Conservation (phyloP, 2,329 filamentous ascomycete genomes). For the Tolypocladium paradoxum region DNA sequence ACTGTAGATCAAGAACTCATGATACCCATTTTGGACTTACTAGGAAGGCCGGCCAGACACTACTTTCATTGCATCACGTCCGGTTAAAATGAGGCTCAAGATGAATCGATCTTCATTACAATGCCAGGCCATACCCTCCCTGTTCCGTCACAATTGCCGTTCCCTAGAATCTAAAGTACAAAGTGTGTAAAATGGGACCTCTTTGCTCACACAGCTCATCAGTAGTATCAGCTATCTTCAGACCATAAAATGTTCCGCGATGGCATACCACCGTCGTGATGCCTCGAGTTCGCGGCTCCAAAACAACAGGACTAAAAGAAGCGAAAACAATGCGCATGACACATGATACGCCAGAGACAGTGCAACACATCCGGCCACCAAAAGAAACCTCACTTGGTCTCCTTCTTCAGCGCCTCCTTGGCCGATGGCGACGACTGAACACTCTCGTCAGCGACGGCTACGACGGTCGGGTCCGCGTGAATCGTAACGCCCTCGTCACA, state of each 20-base stretch:
- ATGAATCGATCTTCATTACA: constrained; percentile 12
- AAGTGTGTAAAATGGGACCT: constrained; percentile 22
- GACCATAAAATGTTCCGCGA: constrained; percentile 25
- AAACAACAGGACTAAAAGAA: constrained; percentile 4
- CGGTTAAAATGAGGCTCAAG: not conserved
- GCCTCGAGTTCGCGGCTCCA: constrained; percentile 10
- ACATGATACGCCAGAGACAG: constrained; percentile 3
- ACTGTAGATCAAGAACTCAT: constrained; percentile 12
- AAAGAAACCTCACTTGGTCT: constrained; percentile 6
- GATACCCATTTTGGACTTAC: constrained; percentile 9
- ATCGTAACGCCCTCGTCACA: constrained; percentile 45
- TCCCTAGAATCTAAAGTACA: constrained; percentile 29
- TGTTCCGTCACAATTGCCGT: constrained; percentile 12
- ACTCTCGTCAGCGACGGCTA: constrained; percentile 26
- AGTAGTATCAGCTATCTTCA: constrained; percentile 22
- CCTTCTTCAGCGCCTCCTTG: constrained; percentile 29
- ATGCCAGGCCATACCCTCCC: constrained; percentile 9
- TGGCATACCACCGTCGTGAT: constrained; percentile 16
- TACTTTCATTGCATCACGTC: not conserved
- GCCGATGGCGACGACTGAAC: constrained; percentile 36
- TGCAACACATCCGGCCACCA: not conserved
- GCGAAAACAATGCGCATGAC: not conserved
- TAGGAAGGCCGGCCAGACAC: not conserved
- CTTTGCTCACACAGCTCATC: constrained; percentile 15
- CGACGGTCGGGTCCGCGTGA: constrained; percentile 36